Conservation (phyloP, 352 stramenopile species). For the Phytopythium chamaehyphon region DNA sequence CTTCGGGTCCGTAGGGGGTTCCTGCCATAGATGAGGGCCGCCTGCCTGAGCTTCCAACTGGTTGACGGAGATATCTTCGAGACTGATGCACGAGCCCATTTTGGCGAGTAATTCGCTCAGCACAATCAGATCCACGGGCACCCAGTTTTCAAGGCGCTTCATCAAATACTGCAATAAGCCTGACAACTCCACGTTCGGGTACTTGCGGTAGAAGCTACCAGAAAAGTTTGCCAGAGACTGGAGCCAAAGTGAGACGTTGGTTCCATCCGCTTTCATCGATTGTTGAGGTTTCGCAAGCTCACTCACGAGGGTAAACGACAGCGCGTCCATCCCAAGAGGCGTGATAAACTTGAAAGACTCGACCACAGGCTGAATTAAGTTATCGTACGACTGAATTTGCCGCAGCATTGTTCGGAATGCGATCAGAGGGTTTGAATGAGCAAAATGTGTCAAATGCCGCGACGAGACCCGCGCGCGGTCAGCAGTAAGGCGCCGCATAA, state of each 20-base stretch:
- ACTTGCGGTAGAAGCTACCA: conserved; percentile 93
- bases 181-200: conserved; percentile 89
- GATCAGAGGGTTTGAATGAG: conserved; percentile 92
- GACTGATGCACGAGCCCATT: conserved; percentile 84
- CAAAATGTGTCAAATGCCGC: conserved; percentile 80
- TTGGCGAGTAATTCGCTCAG: conserved; percentile 86
- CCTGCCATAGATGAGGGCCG: conserved; percentile 73
- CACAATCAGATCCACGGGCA: conserved; percentile 81
- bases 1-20: conserved; percentile 64
- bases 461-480: conserved; percentile 78
- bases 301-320: conserved; percentile 91
- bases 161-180: conserved; percentile 91
- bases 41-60: conserved; percentile 83
- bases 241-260: conserved; percentile 93
- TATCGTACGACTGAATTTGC: conserved; percentile 97
- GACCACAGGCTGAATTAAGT: conserved; percentile 95
- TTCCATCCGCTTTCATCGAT: conserved; percentile 84
- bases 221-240: conserved; percentile 92
- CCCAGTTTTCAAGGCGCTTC: conserved; percentile 79
- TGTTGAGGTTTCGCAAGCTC: conserved; percentile 84
- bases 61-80: conserved; percentile 82
- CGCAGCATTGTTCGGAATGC: conserved; percentile 93
- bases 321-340: conserved; percentile 91
- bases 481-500: conserved; percentile 80
- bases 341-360: conserved; percentile 95